Evolutionary conservation across 2,329 filamentous ascomycete genomes (phyloP).

Genomic region (Lachnellula occidentalis): DNA sequence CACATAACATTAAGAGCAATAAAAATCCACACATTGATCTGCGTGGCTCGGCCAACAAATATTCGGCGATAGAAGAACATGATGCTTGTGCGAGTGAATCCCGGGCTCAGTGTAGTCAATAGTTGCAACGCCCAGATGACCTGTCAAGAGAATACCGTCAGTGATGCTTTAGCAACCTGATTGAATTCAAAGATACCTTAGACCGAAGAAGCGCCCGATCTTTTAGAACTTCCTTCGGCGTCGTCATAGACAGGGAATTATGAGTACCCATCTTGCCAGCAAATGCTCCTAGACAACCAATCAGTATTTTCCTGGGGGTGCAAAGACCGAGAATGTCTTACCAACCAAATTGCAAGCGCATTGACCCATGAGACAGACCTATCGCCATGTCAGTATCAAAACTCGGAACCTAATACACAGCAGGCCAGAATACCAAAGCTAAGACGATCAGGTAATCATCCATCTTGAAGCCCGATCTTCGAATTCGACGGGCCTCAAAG

Average conservation of each 20-base stretch:
- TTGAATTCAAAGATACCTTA: neutral
- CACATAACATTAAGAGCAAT: neutral
- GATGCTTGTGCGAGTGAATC: neutral
- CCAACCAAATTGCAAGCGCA: neutral
- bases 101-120: neutral
- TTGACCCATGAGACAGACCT: neutral
- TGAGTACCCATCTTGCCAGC: neutral
- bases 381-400: neutral
- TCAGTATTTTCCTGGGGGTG: neutral
- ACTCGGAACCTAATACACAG: neutral
- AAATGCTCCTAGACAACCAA: neutral
- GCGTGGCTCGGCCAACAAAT: neutral
- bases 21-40: neutral
- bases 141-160: neutral
- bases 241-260: neutral
- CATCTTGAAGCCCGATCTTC: neutral
- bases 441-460: neutral
- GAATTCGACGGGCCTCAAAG: neutral
- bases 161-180: neutral
- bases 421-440: neutral
- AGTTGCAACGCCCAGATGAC: neutral
- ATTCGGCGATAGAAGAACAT: neutral
- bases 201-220: neutral
- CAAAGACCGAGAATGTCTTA: neutral
- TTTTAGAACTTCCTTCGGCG: neutral